Conservation (phyloP, 352 stramenopile species). For the Pythium insidiosum region DNA sequence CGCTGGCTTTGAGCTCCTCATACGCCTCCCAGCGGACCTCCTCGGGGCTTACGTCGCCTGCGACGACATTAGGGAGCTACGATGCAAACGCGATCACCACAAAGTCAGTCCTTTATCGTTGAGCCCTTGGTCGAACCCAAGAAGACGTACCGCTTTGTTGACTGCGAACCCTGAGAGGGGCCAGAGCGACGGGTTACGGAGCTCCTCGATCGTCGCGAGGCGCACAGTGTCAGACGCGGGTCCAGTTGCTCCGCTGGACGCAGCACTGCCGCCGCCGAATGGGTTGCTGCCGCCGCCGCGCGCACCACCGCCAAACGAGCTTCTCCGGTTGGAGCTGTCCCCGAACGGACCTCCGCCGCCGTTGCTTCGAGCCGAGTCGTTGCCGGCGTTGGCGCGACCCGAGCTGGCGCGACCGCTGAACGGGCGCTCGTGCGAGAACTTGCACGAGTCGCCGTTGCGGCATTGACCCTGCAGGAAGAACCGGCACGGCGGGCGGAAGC, state of each 20-base stretch:
- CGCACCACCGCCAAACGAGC: neutral
- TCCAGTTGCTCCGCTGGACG: constrained; percentile 12
- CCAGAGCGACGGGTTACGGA: constrained; percentile 40
- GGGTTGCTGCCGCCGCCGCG: constrained; percentile 6
- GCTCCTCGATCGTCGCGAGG: constrained; percentile 47
- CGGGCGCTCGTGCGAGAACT: constrained; percentile 42
- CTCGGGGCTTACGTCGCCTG: constrained; percentile 50
- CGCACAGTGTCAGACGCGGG: constrained; percentile 30
- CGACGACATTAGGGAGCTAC: constrained; percentile 47
- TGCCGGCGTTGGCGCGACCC: constrained; percentile 15
- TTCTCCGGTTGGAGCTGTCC: constrained; percentile 2
- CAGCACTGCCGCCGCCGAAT: neutral
- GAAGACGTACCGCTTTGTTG: constrained; percentile 40
- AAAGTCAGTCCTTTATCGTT: neutral
- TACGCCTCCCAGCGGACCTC: constrained; percentile 58
- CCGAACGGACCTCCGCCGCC: neutral
- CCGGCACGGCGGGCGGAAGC: constrained; percentile 34
- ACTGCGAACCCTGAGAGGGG: constrained; percentile 58
- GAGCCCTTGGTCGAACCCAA: too few relatives aligned
- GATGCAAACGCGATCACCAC: neutral
- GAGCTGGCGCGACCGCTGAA: constrained; percentile 13
- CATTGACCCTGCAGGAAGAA: constrained; percentile 67
- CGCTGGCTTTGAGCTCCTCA: constrained; percentile 39
- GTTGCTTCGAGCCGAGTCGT: neutral
- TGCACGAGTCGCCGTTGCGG: constrained; percentile 60